phyloP scores from a whole-genome alignment of 179 eudicot genomes.

The Actinidia chinensis region DNA sequence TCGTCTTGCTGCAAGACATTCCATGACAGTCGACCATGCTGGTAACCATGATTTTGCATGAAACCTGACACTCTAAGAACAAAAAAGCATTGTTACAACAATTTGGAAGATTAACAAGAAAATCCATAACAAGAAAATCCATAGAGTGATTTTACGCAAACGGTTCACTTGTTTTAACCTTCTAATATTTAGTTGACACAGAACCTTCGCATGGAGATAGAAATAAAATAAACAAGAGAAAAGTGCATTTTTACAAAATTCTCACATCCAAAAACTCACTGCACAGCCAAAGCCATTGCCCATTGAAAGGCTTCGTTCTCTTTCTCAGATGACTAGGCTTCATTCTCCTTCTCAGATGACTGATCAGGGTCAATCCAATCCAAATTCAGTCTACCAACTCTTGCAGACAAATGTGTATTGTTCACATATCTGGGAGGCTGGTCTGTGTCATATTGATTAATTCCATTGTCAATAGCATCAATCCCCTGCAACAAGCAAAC shows the following conservation, averaged over 20 bases:
- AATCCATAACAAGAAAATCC: not conserved
- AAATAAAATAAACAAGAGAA: not conserved
- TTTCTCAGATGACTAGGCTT: slow-evolving; percentile 81
- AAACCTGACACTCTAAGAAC: slow-evolving; percentile 52
- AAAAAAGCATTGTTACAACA: not conserved
- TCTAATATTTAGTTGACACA: too few species aligned
- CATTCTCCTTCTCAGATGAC: slow-evolving; percentile 81
- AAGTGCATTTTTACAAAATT: slow-evolving; percentile 1
- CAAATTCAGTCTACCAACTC: slow-evolving; percentile 83
- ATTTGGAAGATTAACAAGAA: not conserved
- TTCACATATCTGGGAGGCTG: slow-evolving; percentile 75
- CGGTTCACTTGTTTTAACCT: too few species aligned
- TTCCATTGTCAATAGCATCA: slow-evolving; percentile 93
- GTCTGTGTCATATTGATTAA: slow-evolving; percentile 73
- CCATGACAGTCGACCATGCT: slow-evolving; percentile 79
- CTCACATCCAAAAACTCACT: slow-evolving; percentile 82
- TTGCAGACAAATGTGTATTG: slow-evolving; percentile 79
- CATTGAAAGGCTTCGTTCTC: slow-evolving; percentile 80
- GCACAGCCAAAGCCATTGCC: slow-evolving; percentile 76
- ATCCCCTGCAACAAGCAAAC: slow-evolving; percentile 56
- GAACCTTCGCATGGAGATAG: not conserved
- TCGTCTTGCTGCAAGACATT: slow-evolving; percentile 67
- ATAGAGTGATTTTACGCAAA: not conserved
- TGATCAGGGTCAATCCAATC: slow-evolving; percentile 92
- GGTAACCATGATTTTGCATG: slow-evolving; percentile 92